These are phyloP conservation scores for Sporisorium iseilematis-ciliati DNA, from an alignment of 1,284 basidiomycete species.

Conservation along the genomic window DNA sequence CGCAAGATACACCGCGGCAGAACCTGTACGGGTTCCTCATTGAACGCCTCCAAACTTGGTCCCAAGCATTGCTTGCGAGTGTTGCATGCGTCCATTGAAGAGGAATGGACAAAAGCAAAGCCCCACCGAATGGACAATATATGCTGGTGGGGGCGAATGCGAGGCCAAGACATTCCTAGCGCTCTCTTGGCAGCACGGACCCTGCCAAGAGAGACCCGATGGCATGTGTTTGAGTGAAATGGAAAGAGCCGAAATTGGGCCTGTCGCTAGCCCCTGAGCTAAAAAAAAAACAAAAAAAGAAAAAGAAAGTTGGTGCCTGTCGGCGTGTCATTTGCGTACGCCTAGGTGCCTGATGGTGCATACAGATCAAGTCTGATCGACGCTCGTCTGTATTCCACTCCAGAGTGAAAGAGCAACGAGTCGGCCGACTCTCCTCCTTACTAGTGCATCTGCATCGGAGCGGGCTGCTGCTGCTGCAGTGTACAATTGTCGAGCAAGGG, in stretches of 20 bases:
- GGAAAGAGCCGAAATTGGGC: background rate
- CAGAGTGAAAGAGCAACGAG: too few relatives aligned
- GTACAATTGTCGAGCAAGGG: conserved; percentile 1
- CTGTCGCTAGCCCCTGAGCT: conserved; percentile 10
- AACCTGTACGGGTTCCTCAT: too few relatives aligned
- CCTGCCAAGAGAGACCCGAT: conserved; percentile 7
- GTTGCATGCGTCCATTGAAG: too few relatives aligned
- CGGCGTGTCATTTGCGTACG: conserved; percentile 7
- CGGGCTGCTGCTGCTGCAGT: background rate
- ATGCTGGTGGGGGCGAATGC: background rate
- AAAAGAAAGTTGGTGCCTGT: conserved; percentile 1
- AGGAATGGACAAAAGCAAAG: too few relatives aligned
- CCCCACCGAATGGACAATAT: too few relatives aligned
- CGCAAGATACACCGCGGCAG: too few relatives aligned
- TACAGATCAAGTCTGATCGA: background rate
- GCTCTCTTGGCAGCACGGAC: conserved; percentile 26
- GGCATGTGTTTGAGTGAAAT: background rate
- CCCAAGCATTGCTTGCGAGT: too few relatives aligned
- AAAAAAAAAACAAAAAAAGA: background rate
- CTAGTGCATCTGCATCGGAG: background rate
- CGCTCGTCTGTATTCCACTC: background rate
- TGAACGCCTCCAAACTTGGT: too few relatives aligned
- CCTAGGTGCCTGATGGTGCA: background rate
- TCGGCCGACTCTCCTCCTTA: background rate
- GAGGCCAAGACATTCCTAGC: conserved; percentile 21